Evolutionary conservation across 352 stramenopile genomes (phyloP).

Genomic region (Phytophthora pisi): DNA sequence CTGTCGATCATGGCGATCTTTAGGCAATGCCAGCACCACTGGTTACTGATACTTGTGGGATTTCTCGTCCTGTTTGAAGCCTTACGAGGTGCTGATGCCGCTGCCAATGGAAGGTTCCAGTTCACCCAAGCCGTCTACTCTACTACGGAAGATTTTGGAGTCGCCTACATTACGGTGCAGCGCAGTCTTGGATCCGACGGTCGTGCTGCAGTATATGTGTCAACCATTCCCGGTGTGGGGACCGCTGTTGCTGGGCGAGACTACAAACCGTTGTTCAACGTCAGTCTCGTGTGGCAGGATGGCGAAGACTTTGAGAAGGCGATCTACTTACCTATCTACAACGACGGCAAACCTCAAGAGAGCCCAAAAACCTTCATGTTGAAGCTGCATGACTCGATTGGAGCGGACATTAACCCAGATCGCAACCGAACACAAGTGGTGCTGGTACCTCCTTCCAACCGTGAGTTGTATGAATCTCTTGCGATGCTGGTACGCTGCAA

Average conservation of each 20-base stretch:
- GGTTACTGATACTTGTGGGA: neutral
- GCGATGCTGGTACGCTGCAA: neutral
- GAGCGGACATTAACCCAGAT: constrained; percentile 57
- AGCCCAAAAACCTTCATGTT: constrained; percentile 55
- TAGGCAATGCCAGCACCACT: neutral
- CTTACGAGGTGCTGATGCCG: constrained; percentile 4
- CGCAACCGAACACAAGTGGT: constrained; percentile 53
- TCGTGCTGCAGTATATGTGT: constrained; percentile 68
- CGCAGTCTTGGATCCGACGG: constrained; percentile 67
- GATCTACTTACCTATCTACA: constrained; percentile 67
- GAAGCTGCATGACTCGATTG: constrained; percentile 61
- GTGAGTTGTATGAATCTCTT: constrained; percentile 27
- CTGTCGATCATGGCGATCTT: constrained; percentile 22
- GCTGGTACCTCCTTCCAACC: constrained; percentile 56
- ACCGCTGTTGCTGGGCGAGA: constrained; percentile 60
- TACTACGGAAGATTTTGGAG: constrained; percentile 68
- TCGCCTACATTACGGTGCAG: constrained; percentile 69
- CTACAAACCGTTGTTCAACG: constrained; percentile 65
- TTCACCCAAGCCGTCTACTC: constrained; percentile 61
- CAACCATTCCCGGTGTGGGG: constrained; percentile 43
- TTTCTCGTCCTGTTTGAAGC: neutral
- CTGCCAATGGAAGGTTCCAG: constrained; percentile 55
- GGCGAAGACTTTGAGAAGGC: constrained; percentile 71
- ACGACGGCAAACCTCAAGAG: constrained; percentile 64
- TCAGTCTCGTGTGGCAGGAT: constrained; percentile 80